These are phyloP conservation scores for Crithidia mellificae DNA, from an alignment of 208 protist genomes.

Conservation along the genomic window DNA sequence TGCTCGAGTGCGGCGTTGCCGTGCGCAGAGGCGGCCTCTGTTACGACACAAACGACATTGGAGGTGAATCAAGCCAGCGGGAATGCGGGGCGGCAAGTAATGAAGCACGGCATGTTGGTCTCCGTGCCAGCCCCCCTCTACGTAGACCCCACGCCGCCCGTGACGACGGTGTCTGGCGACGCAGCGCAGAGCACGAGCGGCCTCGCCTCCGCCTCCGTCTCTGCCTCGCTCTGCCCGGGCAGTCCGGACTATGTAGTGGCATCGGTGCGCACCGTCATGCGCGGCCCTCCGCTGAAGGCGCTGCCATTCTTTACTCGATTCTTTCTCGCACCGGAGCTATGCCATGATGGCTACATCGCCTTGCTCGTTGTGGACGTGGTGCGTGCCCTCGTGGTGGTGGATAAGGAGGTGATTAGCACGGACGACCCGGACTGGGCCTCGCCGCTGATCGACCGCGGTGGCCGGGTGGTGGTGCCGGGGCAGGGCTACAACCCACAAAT, in stretches of 20 bases:
- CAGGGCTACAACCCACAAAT: conserved; percentile 52
- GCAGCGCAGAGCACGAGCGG: neutral
- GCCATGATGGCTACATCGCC: conserved; percentile 48
- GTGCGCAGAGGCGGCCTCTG: neutral
- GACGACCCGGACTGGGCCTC: conserved; percentile 50
- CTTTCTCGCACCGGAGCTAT: conserved; percentile 76
- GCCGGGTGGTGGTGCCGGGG: conserved; percentile 38
- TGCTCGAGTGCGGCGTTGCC: neutral
- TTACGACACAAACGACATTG: neutral
- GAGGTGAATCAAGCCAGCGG: neutral
- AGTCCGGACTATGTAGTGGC: neutral
- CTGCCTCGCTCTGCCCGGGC: neutral
- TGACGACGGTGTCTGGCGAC: neutral
- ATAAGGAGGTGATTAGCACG: conserved; percentile 43
- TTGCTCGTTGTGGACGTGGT: conserved; percentile 71
- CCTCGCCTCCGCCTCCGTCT: neutral
- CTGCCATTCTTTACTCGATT: conserved; percentile 56
- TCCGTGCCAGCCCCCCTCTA: conserved; percentile 15
- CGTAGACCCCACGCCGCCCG: neutral
- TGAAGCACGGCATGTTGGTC: conserved; percentile 12
- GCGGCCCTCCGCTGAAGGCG: conserved; percentile 16
- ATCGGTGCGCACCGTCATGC: conserved; percentile 10
- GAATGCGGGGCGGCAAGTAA: neutral
- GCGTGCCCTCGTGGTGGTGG: conserved; percentile 69
- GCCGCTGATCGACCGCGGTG: conserved; percentile 32